Evolutionary conservation across 1,139 yeast genomes (phyloP), one percentile per base, ranked within the genome.

Genomic region (Zygosaccharomyces sapae): DNA sequence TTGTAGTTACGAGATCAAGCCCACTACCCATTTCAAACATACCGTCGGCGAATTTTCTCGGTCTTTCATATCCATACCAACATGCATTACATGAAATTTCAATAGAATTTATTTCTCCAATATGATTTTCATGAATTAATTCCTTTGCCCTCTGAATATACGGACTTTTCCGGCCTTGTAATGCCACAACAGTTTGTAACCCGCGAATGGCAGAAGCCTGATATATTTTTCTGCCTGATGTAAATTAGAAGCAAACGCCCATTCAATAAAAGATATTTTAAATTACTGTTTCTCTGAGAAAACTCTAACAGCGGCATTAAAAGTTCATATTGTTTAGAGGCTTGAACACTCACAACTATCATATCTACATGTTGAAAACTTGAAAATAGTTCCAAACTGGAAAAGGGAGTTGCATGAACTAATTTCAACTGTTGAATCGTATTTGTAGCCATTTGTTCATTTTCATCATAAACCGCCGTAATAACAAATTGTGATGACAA

Each of bases 101-200:
- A 8, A 59, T 55, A 5, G 62, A 58, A 42, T 57, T 60, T 5
- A 60, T 60, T 2, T 57, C 57, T 27, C 63, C 63, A 20, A 60
- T 57, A 43, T 56, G 55, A 35, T 61, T 62, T 44, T 57, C 57
- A 13, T 53, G 47, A 4, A 60, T 52, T 25, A 60, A 43, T 45
- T 60, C 63, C 44, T 60, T 60, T 1, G 63, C 64, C 10, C 62
- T 50, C 27, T 57, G 45, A 8, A 60, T 52, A 47, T 60, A 59
- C 3, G 63, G 64, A 1, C 62, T 58, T 38, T 58, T 58, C 6
- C 63, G 48, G 18, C 64, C 64, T 47, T 60, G 63, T 45, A 60
- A 48, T 7, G 60, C 54, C 7, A 60, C 54, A 30, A 60, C 52
- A 6, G 63, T 57, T 39, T 58, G 64, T 24, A 60, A 37, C 1